Evolutionary conservation across 352 stramenopile genomes (phyloP), one percentile per base, ranked within the genome.

Genomic region (Globisporangium solare): DNA sequence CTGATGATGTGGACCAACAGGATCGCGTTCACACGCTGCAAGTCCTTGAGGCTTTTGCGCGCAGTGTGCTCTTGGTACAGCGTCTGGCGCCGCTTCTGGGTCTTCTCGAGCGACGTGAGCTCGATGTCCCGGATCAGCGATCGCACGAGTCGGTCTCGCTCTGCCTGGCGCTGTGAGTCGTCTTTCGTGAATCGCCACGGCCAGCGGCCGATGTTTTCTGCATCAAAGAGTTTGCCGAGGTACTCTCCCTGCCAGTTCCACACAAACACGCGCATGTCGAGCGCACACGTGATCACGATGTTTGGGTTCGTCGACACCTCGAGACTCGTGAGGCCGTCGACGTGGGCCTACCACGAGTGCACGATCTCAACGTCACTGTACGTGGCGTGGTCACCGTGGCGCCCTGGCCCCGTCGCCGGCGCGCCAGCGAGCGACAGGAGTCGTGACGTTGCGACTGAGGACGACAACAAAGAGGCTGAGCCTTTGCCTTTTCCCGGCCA

Each of bases 251-350:
- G 57, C 81, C 81, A 91, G 42, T 76, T 73, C 81, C 78, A 91
- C 5, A 91, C 65, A 51, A 78, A 88, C 4, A 91, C 76, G 2
- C 67, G 64, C 68, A 83, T 86, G 51, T 91, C 81, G 43, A 88
- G 53, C 6, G 65, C 67, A 54, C 78, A 88, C 0, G 78, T 89
- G 8, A 88, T 54, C 1, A 89, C 18, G 39, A 91, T 76, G 32
- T 88, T 77, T 1, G 81, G 81, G 31, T 86, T 66, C 15, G 67
- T 74, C 50, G 65, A 76, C 4, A 89, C 64, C 47, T 87, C 79
- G 12, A 87, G 47, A 47, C 72, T 86, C 17, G 74, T 86, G 37
- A 86, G 55, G 5, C 61, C 70, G 39, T 86, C 79, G 0, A 31
- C 15, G 42, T 89, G 79, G 6, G 79, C 79, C 17, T 75, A 43